phyloP scores from a whole-genome alignment of 2,329 filamentous ascomycete genomes.

The Aspergillus ochraceoroseus region DNA sequence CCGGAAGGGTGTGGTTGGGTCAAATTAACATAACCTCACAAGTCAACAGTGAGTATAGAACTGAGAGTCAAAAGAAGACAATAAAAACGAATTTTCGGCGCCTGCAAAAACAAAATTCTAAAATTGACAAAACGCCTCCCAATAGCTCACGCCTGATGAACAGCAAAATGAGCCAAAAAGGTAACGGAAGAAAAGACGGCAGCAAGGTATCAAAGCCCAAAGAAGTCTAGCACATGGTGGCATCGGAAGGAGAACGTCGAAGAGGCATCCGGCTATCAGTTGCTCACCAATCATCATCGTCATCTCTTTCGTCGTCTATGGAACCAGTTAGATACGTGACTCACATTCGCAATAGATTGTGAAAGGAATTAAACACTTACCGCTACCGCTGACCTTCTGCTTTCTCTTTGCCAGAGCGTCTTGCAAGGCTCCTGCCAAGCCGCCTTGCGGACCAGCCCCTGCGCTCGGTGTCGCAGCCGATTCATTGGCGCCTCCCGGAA shows the following conservation, averaged over 20 bases:
- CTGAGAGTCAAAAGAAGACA: neutral
- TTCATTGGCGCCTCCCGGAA: slow-evolving; percentile 52
- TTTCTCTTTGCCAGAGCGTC: slow-evolving; percentile 76
- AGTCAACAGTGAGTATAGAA: no score
- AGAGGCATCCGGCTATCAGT: neutral
- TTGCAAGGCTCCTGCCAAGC: slow-evolving; percentile 77
- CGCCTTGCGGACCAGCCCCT: slow-evolving; percentile 51
- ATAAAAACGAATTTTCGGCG: neutral
- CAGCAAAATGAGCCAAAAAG: slow-evolving; percentile 4
- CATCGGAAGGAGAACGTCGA: neutral
- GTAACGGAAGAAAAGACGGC: slow-evolving; percentile 5
- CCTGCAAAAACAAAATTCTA: slow-evolving; percentile 1
- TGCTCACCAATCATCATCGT: slow-evolving; percentile 45
- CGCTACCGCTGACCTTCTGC: slow-evolving; percentile 88
- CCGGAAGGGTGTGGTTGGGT: no score
- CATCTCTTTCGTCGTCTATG: slow-evolving; percentile 45
- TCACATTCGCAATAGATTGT: slow-evolving; percentile 2
- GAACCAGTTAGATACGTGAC: slow-evolving; percentile 25
- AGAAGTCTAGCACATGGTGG: slow-evolving; percentile 12
- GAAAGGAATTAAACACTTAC: slow-evolving; percentile 55
- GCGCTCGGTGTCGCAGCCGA: slow-evolving; percentile 54
- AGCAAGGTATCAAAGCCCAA: slow-evolving; percentile 19
- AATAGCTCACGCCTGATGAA: slow-evolving; percentile 4
- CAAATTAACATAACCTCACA: no score
- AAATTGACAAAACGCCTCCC: slow-evolving; percentile 5